Evolutionary conservation across 805 yeast species (phyloP).

Genomic region (Candida easanensis): DNA sequence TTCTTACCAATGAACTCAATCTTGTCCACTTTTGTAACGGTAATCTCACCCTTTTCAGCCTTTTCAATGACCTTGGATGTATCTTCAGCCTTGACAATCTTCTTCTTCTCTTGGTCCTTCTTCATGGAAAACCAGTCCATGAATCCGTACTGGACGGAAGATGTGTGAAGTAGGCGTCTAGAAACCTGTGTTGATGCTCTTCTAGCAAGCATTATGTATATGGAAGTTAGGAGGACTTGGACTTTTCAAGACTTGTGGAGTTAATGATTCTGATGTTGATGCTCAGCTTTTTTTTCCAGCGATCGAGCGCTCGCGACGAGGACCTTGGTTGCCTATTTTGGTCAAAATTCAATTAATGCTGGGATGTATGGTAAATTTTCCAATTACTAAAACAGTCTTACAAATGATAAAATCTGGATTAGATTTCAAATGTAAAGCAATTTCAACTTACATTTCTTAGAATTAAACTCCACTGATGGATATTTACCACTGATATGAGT

Average conservation of each 20-base stretch:
- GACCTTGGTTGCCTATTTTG: slow-evolving; percentile 20
- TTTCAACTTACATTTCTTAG: too few relatives aligned
- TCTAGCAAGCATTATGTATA: slow-evolving; percentile 6
- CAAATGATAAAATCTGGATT: too few relatives aligned
- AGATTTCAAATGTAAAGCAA: too few relatives aligned
- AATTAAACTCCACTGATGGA: too few relatives aligned
- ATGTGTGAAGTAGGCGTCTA: slow-evolving; percentile 27
- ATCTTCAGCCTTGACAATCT: slow-evolving; percentile 22
- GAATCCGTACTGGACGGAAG: slow-evolving; percentile 28
- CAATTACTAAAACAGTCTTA: background rate
- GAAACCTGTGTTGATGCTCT: slow-evolving; percentile 5
- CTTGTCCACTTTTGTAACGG: slow-evolving; percentile 19
- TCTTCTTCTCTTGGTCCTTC: slow-evolving; percentile 25
- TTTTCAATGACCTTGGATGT: slow-evolving; percentile 32
- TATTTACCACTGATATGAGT: too few relatives aligned
- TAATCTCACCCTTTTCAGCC: slow-evolving; percentile 33
- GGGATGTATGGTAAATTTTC: background rate
- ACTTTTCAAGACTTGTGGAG: too few relatives aligned
- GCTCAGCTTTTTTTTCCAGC: background rate
- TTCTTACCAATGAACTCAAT: slow-evolving; percentile 28
- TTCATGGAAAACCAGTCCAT: slow-evolving; percentile 39
- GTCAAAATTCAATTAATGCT: background rate
- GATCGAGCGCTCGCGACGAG: background rate
- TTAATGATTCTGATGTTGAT: background rate
- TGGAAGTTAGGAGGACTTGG: background rate